These are phyloP conservation scores for Epichloe gansuensis DNA, from an alignment of 2,329 filamentous ascomycete genomes.

Conservation along the genomic window DNA sequence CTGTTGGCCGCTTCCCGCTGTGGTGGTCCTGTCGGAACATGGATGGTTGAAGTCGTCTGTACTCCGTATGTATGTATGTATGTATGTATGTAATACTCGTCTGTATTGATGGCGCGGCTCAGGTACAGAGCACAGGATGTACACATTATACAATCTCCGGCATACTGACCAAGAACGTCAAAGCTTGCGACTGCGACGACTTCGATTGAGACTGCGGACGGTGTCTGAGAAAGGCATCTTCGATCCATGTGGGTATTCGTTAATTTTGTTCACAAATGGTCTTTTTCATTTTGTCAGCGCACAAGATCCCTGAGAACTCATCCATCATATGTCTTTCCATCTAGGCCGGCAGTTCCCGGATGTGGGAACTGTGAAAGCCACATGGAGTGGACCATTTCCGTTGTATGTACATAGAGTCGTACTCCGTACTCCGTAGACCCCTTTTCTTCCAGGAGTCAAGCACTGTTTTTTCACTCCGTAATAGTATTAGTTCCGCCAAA, in stretches of 20 bases:
- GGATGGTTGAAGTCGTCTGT: not conserved
- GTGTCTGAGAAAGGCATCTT: too few species aligned
- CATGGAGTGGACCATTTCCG: not conserved
- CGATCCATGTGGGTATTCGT: not conserved
- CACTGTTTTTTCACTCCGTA: too few species aligned
- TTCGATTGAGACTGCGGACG: too few species aligned
- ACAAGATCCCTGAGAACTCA: constrained; percentile 10
- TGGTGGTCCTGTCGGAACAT: not conserved
- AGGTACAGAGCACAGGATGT: too few species aligned
- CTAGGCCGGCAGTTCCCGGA: constrained; percentile 5
- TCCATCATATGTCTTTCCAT: not conserved
- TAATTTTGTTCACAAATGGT: not conserved
- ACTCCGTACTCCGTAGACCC: not conserved
- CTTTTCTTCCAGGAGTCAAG: not conserved
- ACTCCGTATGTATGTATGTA: not conserved
- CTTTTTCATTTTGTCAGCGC: not conserved
- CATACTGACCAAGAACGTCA: too few species aligned
- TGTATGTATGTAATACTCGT: not conserved
- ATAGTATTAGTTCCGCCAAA: too few species aligned
- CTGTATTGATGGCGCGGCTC: too few species aligned
- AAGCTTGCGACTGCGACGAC: too few species aligned
- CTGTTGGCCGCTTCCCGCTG: not conserved
- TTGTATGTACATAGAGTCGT: not conserved
- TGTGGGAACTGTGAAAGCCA: not conserved
- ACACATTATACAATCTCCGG: too few species aligned